Conservation (phyloP, 768 basidiomycete species). For the Mycena vitilis region DNA sequence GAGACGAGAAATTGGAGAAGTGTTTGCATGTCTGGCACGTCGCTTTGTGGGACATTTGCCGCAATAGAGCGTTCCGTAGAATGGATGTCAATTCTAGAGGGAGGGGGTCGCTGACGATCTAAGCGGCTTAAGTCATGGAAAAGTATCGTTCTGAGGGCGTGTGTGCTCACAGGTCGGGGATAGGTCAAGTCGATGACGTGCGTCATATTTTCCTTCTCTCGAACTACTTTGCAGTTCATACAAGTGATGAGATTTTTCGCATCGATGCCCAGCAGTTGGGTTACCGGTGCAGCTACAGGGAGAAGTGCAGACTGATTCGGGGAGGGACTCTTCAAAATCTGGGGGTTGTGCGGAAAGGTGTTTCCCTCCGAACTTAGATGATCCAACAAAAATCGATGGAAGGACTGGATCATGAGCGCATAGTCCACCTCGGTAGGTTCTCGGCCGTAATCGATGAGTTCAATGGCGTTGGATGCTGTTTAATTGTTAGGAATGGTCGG, state of each 20-base stretch:
- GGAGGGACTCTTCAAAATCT: slow-evolving; percentile 52
- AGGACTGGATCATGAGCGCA: slow-evolving; percentile 90
- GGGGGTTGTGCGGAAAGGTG: slow-evolving; percentile 68
- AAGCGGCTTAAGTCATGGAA: slow-evolving; percentile 15
- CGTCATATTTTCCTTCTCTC: slow-evolving; percentile 81
- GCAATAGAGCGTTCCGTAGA: slow-evolving; percentile 79
- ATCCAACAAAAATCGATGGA: slow-evolving; percentile 94
- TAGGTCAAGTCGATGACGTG: slow-evolving; percentile 91
- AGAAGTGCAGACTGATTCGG: slow-evolving; percentile 31
- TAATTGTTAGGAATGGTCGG: not conserved
- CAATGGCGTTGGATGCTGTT: slow-evolving; percentile 80
- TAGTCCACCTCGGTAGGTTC: slow-evolving; percentile 83
- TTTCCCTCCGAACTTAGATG: slow-evolving; percentile 83
- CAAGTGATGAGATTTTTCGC: slow-evolving; percentile 83
- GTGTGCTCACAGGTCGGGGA: slow-evolving; percentile 75
- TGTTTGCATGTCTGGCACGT: slow-evolving; percentile 88
- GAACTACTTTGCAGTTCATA: slow-evolving; percentile 73
- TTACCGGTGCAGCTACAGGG: slow-evolving; percentile 77
- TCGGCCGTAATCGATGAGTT: slow-evolving; percentile 89
- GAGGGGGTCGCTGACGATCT: slow-evolving; percentile 46
- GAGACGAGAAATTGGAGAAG: slow-evolving; percentile 76
- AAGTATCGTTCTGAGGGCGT: not conserved
- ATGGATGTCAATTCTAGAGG: slow-evolving; percentile 72
- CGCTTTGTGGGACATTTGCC: slow-evolving; percentile 87
- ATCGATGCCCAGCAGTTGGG: slow-evolving; percentile 87